Conservation (phyloP, 2,329 filamentous ascomycete species). For the Exophiala oligosperma region DNA sequence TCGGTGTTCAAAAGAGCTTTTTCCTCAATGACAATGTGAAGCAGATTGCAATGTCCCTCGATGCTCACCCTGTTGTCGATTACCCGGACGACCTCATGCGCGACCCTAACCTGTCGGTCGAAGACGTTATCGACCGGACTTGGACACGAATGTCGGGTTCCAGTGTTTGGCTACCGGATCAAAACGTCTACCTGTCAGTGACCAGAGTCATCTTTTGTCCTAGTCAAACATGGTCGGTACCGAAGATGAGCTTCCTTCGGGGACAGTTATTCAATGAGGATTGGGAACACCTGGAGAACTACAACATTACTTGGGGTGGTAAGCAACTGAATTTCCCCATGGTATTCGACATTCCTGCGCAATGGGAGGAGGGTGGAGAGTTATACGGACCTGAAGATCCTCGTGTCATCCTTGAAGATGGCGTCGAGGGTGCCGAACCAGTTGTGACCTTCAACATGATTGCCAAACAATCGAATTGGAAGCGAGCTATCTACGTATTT, state of each 20-base stretch:
- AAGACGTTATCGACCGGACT: constrained; percentile 19
- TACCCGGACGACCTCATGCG: constrained; percentile 21
- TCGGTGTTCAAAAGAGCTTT: constrained; percentile 27
- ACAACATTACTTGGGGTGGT: constrained; percentile 28
- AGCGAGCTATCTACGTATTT: constrained; percentile 29
- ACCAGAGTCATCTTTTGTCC: constrained; percentile 28
- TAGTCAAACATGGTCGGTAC: constrained; percentile 20
- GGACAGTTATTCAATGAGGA: constrained; percentile 29
- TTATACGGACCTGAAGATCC: constrained; percentile 32
- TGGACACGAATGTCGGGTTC: constrained; percentile 27
- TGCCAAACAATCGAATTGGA: constrained; percentile 17
- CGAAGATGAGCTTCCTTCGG: constrained; percentile 31
- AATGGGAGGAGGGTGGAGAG: constrained; percentile 22
- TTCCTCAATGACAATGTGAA: constrained; percentile 32
- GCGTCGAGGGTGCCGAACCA: constrained; percentile 29
- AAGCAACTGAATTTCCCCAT: constrained; percentile 26
- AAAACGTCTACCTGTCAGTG: constrained; percentile 25
- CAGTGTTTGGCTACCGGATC: constrained; percentile 27
- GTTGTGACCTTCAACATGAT: constrained; percentile 34
- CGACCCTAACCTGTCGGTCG: constrained; percentile 15
- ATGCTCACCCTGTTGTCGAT: constrained; percentile 24
- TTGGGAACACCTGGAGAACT: constrained; percentile 29
- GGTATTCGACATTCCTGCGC: constrained; percentile 27
- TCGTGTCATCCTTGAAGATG: constrained; percentile 30
- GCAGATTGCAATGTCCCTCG: constrained; percentile 21